Evolutionary conservation across 2,329 filamentous ascomycete species (phyloP), one percentile per base, ranked within the genome.

Genomic region (Fusarium poae): DNA sequence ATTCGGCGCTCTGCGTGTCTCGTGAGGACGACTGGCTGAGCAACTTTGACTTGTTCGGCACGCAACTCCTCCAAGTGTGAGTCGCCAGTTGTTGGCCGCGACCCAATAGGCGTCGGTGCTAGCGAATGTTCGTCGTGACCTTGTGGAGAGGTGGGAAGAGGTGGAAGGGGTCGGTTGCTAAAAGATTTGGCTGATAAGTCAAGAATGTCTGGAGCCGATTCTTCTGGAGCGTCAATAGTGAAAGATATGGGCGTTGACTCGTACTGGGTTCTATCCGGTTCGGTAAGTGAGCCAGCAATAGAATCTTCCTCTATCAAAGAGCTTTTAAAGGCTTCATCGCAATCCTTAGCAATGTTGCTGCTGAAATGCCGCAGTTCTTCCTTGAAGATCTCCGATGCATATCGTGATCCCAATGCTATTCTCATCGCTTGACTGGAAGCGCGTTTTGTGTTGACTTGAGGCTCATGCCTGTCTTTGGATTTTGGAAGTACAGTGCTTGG

Each of bases 281-380:
- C 78, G 5, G 77, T 75, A 40, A 79, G 68, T 6, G 77, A 79
- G 32, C 75, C 76, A 18, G 74, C 77, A 29, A 77, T 74, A 1
- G 80, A 80, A 15, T 79, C 77, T 18, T 80, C 79, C 20, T 78
- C 76, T 16, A 86, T 79, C 13, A 87, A 71, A 12, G 84, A 85
- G 71, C 91, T 89, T 75, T 93, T 94, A 82, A 98, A 97, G 2
- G 94, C 94, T 74, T 96, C 92, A 75, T 98, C 94, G 75, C 94
- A 97, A 61, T 96, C 92, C 78, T 93, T 93, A 50, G 93, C 93
- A 65, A 97, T 89, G 73, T 93, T 93, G 72, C 88, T 88, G 72
- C 93, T 97, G 59, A 97, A 91, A 72, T 95, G 91, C 9, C 93
- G 86, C 55, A 96, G 87, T 76, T 97, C 94, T 61, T 94, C 93